phyloP scores from a whole-genome alignment of 2,329 filamentous ascomycete genomes.

The Nigrospora oryzae region DNA sequence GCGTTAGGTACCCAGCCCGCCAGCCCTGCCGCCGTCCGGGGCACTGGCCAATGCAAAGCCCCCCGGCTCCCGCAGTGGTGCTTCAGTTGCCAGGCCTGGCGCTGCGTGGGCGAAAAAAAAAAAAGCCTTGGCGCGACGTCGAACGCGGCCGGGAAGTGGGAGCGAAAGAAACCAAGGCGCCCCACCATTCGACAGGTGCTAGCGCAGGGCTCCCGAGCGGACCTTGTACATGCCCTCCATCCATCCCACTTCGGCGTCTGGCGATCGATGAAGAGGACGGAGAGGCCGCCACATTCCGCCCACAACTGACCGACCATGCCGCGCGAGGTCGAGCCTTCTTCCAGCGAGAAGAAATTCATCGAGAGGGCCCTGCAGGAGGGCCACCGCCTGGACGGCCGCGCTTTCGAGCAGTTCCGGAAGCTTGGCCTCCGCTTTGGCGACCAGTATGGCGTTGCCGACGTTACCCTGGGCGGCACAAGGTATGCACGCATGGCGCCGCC shows the following conservation, averaged over 20 bases:
- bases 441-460: conserved; percentile 83
- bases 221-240: not conserved
- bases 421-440: conserved; percentile 77
- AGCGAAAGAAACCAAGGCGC: no score
- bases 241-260: not conserved
- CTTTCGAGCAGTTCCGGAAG: conserved; percentile 70
- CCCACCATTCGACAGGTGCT: no score
- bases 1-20: no score
- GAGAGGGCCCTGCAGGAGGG: conserved; percentile 73
- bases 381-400: conserved; percentile 75
- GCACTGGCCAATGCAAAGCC: no score
- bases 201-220: no score
- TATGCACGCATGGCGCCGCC: conserved; percentile 25
- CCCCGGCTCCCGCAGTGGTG: no score
- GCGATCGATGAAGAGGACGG: conserved; percentile 6
- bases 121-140: no score
- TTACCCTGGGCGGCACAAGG: conserved; percentile 86
- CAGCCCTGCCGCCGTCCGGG: no score
- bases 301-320: conserved; percentile 57
- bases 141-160: no score
- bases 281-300: conserved; percentile 4
- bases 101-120: no score
- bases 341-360: conserved; percentile 82
- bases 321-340: conserved; percentile 82
- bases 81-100: no score